A percentile compares a stretch with the other conserved stretches of the same genome.
phyloP scores from a whole-genome alignment of 2,329 filamentous ascomycete genomes.

The Phialophora expanda region DNA sequence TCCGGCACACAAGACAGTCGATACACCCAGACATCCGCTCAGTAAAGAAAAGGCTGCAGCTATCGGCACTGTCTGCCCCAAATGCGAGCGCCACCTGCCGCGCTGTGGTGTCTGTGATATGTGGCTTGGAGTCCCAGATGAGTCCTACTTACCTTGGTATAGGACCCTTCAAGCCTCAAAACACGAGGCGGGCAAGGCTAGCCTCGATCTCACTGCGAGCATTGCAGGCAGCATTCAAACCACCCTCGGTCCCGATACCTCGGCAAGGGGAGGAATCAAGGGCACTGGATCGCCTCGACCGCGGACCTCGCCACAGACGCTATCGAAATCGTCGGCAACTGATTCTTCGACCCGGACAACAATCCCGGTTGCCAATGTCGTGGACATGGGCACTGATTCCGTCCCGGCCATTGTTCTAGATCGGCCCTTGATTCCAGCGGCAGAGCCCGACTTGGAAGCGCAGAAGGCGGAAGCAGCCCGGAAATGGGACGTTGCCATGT shows the following conservation, averaged over 20 bases:
- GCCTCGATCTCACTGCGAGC: slow-evolving; percentile 33
- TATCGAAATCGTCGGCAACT: slow-evolving; percentile 42
- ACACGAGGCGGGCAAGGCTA: slow-evolving; percentile 24
- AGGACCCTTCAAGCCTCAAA: slow-evolving; percentile 19
- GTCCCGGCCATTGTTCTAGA: slow-evolving; percentile 17
- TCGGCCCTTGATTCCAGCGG: slow-evolving; percentile 3
- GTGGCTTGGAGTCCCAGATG: slow-evolving; percentile 65
- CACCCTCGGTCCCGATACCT: slow-evolving; percentile 31
- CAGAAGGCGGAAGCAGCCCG: slow-evolving; percentile 21
- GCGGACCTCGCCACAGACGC: slow-evolving; percentile 33
- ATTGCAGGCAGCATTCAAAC: slow-evolving; percentile 37
- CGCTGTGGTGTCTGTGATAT: slow-evolving; percentile 66
- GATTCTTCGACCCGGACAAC: slow-evolving; percentile 40
- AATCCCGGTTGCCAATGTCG: slow-evolving; percentile 7
- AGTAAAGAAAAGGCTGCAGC: slow-evolving; percentile 39
- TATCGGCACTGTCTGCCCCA: slow-evolving; percentile 62
- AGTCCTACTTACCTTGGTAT: slow-evolving; percentile 46
- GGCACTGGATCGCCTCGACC: slow-evolving; percentile 36
- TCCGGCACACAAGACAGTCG: slow-evolving; percentile 39
- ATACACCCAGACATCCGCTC: slow-evolving; percentile 33
- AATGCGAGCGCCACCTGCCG: slow-evolving; percentile 67
- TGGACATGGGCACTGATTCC: slow-evolving; percentile 2
- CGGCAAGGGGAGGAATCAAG: slow-evolving; percentile 24
- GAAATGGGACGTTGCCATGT: slow-evolving; percentile 53
- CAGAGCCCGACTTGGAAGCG: slow-evolving; percentile 19